phyloP scores from a whole-genome alignment of 2,329 filamentous ascomycete species.

The Aspergillus sp. region DNA sequence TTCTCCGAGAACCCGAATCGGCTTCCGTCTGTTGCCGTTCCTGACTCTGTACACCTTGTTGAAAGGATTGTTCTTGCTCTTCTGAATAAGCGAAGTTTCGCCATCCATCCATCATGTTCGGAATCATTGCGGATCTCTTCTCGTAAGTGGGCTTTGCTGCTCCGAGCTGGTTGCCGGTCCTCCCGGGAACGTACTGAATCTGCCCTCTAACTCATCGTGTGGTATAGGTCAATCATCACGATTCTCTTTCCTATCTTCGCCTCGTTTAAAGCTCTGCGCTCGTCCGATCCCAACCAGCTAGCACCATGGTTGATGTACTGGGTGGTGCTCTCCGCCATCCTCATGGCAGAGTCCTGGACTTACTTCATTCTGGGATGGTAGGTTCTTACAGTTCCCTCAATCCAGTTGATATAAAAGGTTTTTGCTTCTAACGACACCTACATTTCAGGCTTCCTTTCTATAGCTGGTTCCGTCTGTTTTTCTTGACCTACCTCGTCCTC shows the following conservation, averaged over 20 bases:
- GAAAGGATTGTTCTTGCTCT: background rate
- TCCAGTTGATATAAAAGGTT: background rate
- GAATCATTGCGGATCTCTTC: conserved; percentile 72
- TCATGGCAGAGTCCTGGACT: conserved; percentile 82
- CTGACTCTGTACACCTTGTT: background rate
- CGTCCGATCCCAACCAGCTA: conserved; percentile 81
- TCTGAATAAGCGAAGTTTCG: background rate
- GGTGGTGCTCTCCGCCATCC: conserved; percentile 81
- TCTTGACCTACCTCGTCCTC: conserved; percentile 93
- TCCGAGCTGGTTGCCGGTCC: background rate
- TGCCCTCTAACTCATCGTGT: conserved; percentile 13
- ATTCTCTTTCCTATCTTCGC: conserved; percentile 95
- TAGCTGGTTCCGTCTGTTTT: conserved; percentile 80
- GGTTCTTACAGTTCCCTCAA: conserved; percentile 12
- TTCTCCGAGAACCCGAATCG: background rate
- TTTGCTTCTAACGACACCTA: background rate
- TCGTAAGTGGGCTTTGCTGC: conserved; percentile 58
- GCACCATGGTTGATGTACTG: conserved; percentile 99
- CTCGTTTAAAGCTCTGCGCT: conserved; percentile 96
- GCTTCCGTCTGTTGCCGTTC: background rate
- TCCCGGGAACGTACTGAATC: background rate
- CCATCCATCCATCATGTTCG: conserved; percentile 61
- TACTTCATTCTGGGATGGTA: conserved; percentile 83
- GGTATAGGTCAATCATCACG: conserved; percentile 72
- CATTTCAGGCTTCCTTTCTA: conserved; percentile 81